A percentile compares a stretch with the other conserved stretches of the same genome.
These are phyloP conservation scores for Ilyonectria sp. DNA, from an alignment of 2,329 filamentous ascomycete genomes.

Conservation along the genomic window DNA sequence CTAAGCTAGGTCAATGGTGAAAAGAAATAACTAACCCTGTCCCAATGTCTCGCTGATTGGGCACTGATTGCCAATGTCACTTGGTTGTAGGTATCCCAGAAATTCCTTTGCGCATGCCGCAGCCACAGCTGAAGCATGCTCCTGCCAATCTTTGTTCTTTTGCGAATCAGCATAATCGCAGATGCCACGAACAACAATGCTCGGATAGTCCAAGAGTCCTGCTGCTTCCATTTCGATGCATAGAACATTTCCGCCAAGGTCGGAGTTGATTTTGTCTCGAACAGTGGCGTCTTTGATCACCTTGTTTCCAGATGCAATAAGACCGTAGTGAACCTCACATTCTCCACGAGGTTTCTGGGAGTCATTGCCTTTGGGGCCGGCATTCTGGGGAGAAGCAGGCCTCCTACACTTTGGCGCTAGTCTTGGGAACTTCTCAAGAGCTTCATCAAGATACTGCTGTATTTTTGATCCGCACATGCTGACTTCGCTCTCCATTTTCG, in stretches of 20 bases:
- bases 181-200: constrained; percentile 53
- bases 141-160: constrained; percentile 49
- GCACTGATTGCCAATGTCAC: not conserved
- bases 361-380: too few relatives aligned
- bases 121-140: constrained; percentile 52
- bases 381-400: too few relatives aligned
- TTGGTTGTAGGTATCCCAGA: not conserved
- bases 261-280: not conserved
- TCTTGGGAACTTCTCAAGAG: too few relatives aligned
- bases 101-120: constrained; percentile 40
- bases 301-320: not conserved
- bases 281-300: not conserved
- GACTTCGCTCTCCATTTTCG: too few relatives aligned
- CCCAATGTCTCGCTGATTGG: not conserved
- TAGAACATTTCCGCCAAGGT: not conserved
- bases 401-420: not conserved
- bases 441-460: too few relatives aligned
- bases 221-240: constrained; percentile 33
- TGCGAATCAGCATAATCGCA: constrained; percentile 57
- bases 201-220: constrained; percentile 47
- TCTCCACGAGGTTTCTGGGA: too few relatives aligned
- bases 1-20: not conserved
- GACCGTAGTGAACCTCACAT: not conserved
- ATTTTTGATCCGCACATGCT: too few relatives aligned
- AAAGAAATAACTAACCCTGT: not conserved